Base-by-base conservation (phyloP, 139 green algal genomes). In the Coelastrella sp. region DNA sequence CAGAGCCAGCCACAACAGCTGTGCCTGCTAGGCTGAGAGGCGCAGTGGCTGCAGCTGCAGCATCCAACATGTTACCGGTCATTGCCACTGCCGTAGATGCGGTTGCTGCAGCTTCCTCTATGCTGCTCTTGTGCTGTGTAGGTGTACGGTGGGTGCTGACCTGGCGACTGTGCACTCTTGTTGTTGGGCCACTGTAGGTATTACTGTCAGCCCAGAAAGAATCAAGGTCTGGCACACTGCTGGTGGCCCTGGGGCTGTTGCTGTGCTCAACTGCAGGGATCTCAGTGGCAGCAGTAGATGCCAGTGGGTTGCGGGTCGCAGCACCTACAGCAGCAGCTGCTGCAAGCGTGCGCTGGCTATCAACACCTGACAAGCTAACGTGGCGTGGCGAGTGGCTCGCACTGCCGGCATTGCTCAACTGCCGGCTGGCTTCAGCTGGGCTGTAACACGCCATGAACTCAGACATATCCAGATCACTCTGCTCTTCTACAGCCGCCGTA, bases 181-280 rank as follows among this genome's bases (percentile, higher is more conserved):
- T 89, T 16, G 32, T 20, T 16, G 60, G 56, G 13, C 10, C 56
- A 60, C 85, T 83, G 71, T 89, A 83, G 11, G 71, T 14, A 6
- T 54, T 5, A 54, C 73, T 73, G 20, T 73, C 66, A 54, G 68
- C 73, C 85, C 85, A 89, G 73, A 89, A 89, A 7, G 56, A 56
- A 61, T 32, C 71, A n/a, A 89, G n/a, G 65, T 87, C 65, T 73
- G 83, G 68, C 17, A 88, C 14, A 61, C 83, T 88, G 19, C 54
- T 66, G 56, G 66, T 77, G 32, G 61, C 59, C 19, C 83, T 54
- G 8, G 83, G 83, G 68, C 83, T 80, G 57, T 19, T 32, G 5
- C 17, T 76, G 68, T 47, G 5, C 8, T 8, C 68, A 8, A 10
- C 2, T 6, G 8, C 8, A 47, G 47, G 57, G 80, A n/a, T 61